phyloP scores from a whole-genome alignment of 805 yeast genomes.

The Grigorovia jiainica region DNA sequence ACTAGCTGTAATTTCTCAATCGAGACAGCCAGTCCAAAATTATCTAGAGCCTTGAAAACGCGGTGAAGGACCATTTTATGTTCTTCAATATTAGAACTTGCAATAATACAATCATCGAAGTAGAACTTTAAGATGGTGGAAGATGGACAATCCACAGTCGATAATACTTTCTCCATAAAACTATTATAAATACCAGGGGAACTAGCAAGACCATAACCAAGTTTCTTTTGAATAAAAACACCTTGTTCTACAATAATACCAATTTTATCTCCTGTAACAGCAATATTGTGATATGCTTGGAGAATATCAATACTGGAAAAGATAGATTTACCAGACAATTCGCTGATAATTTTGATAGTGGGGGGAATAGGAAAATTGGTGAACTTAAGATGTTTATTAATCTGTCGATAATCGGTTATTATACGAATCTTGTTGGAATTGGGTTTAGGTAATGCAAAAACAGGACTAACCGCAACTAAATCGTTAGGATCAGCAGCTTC shows the following conservation, averaged over 20 bases:
- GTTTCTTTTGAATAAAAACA: conserved; percentile 1
- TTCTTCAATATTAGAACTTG: not conserved
- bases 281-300: conserved; percentile 7
- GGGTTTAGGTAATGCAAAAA: conserved; percentile 2
- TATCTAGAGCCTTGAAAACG: too few species aligned
- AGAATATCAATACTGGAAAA: conserved; percentile 7
- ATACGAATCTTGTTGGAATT: conserved; percentile 1
- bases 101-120: conserved; percentile 3
- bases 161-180: conserved; percentile 2
- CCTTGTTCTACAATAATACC: conserved; percentile 5
- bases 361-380: conserved; percentile 5
- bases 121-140: conserved; percentile 1
- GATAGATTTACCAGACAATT: conserved; percentile 1
- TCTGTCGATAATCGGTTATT: conserved; percentile 3
- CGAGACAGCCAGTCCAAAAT: conserved; percentile 3
- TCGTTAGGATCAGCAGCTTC: conserved; percentile 1
- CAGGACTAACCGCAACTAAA: conserved; percentile 3
- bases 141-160: not conserved
- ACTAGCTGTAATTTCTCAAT: conserved; percentile 1
- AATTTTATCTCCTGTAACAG: conserved; percentile 3
- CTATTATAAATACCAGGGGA: conserved; percentile 4
- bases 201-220: conserved; percentile 3
- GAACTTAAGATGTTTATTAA: conserved; percentile 3
- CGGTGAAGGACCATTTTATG: not conserved
- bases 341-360: conserved; percentile 2